phyloP scores from a whole-genome alignment of 495 filamentous ascomycete species.

The Aspergillus wentii region DNA sequence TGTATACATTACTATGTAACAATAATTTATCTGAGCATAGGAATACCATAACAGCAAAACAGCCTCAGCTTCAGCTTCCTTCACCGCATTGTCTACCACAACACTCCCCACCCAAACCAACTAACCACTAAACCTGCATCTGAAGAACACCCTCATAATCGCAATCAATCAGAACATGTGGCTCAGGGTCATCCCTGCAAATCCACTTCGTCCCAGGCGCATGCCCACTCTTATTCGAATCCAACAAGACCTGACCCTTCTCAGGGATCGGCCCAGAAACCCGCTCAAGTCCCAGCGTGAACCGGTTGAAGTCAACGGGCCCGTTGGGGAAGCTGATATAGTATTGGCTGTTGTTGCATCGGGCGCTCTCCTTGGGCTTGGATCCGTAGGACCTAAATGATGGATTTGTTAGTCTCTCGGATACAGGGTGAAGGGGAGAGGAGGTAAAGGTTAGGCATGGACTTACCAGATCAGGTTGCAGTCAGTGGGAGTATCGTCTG shows the following conservation, averaged over 20 bases:
- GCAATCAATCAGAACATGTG: conserved; percentile 9
- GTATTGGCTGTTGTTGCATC: conserved; percentile 22
- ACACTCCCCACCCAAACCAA: too few species aligned
- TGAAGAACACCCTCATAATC: conserved; percentile 13
- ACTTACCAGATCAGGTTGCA: conserved; percentile 25
- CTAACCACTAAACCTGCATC: conserved; percentile 12
- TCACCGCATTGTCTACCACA: too few species aligned
- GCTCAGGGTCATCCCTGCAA: conserved; percentile 13
- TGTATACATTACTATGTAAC: too few species aligned
- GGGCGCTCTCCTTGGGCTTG: conserved; percentile 10
- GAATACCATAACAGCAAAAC: too few species aligned
- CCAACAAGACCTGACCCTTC: conserved; percentile 11
- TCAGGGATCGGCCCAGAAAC: conserved; percentile 13
- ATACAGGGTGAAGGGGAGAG: background rate
- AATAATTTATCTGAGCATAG: too few species aligned
- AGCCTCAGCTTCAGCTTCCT: too few species aligned
- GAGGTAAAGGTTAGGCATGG: too few species aligned
- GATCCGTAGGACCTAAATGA: conserved; percentile 12
- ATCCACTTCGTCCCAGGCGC: conserved; percentile 14
- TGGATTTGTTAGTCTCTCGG: too few species aligned
- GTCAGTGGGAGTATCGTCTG: conserved; percentile 21
- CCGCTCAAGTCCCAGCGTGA: conserved; percentile 15
- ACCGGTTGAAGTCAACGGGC: conserved; percentile 11
- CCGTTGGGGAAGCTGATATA: conserved; percentile 21
- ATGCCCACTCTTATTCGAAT: conserved; percentile 10